Base-by-base conservation (phyloP, 495 filamentous ascomycete species). In the Echria macrotheca region DNA sequence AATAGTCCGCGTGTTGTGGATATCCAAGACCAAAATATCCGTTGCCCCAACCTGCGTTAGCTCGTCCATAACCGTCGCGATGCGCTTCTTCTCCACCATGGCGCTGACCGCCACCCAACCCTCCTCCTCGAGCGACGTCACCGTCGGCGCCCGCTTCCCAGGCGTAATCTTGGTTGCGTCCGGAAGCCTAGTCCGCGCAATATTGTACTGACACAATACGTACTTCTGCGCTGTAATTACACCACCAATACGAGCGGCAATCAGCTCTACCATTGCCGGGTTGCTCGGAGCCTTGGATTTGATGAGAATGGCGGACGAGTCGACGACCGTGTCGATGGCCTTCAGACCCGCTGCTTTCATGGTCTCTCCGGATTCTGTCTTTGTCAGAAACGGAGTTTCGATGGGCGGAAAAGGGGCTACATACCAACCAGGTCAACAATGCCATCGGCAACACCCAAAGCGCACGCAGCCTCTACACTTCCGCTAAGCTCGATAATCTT, bases 311-410 rank as follows among this genome's bases (percentile, higher is more conserved):
- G 93, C 90, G 3, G 82, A 88, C 47, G 84, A 88, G 44, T 86
- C 81, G 22, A 96, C 75, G 14, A 98, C 89, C 2, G 93, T 98
- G 53, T 89, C 90, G 60, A 98, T 96, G 52, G 94, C 81, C 67
- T 93, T 94, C 35, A 98, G 76, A n/a, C 94, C 94, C 26, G 91
- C 91, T 2, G 90, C 93, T 59, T 85, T 89, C 93, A 98, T 98
- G 9, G 93, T 98, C 62, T 96, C 91, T 40, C 93, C 93, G 29
- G 93, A 98, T 79, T 98, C 93, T 96, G 50, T n/a, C n/a, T n/a
- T n/a, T n/a, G n/a, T n/a, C n/a, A n/a, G n/a, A n/a, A n/a, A n/a
- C n/a, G n/a, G n/a, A n/a, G n/a, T n/a, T n/a, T 14, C 5, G 11
- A 28, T 25, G 18, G 25, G 22, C 40, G 21, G 23, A 23, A 24